These are phyloP conservation scores for Kodamaea laetipori DNA, from an alignment of 805 yeast species.

Conservation along the genomic window DNA sequence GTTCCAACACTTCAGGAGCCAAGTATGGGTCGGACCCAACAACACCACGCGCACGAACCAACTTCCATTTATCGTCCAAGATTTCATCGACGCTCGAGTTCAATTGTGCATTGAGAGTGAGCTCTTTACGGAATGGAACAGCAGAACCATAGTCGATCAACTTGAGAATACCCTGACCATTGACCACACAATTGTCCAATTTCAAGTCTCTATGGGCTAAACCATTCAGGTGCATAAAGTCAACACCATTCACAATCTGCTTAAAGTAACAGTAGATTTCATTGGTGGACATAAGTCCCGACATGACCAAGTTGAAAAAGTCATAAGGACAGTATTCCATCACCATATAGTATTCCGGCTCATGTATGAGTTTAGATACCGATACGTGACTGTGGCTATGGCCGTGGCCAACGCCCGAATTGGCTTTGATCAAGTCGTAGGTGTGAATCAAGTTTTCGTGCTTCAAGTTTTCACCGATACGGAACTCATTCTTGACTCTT, in stretches of 20 bases:
- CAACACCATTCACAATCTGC: conserved; percentile 76
- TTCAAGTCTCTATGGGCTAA: conserved; percentile 92
- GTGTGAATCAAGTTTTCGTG: conserved; percentile 84
- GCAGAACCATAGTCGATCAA: conserved; percentile 94
- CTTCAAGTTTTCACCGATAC: conserved; percentile 69
- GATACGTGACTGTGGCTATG: conserved; percentile 24
- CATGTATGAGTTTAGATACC: conserved; percentile 18
- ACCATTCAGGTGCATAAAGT: conserved; percentile 76
- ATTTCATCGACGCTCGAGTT: conserved; percentile 17
- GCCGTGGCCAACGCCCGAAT: conserved; percentile 3
- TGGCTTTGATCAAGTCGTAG: conserved; percentile 72
- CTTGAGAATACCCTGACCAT: conserved; percentile 71
- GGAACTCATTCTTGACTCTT: conserved; percentile 80
- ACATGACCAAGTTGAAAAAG: conserved; percentile 91
- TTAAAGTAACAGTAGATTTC: conserved; percentile 82
- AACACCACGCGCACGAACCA: conserved; percentile 70
- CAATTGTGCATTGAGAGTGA: conserved; percentile 6
- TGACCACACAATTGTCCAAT: conserved; percentile 90
- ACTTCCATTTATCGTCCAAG: conserved; percentile 51
- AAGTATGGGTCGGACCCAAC: conserved; percentile 96
- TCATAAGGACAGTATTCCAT: conserved; percentile 95
- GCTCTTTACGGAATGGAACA: conserved; percentile 70
- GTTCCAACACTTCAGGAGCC: conserved; percentile 83
- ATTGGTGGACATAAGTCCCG: conserved; percentile 68
- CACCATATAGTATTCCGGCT: conserved; percentile 58